These are phyloP conservation scores for Phytophthora tubulina DNA, from an alignment of 352 stramenopile species.

Conservation along the genomic window DNA sequence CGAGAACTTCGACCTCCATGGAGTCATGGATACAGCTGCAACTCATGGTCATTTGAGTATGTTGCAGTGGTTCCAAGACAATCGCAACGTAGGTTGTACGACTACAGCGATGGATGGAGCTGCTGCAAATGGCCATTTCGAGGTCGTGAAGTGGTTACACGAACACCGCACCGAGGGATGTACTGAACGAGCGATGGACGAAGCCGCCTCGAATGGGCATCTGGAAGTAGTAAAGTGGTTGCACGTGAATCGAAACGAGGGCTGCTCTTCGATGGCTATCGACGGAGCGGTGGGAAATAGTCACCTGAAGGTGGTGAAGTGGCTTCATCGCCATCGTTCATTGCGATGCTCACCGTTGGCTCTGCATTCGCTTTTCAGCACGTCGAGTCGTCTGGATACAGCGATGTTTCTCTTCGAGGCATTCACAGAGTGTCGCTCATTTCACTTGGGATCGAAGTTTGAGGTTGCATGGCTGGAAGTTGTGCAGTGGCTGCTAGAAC, in stretches of 20 bases:
- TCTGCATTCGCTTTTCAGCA: constrained; percentile 9
- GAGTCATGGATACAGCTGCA: constrained; percentile 4
- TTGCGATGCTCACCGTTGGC: constrained; percentile 7
- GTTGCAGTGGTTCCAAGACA: constrained; percentile 6
- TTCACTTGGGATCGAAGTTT: constrained; percentile 1
- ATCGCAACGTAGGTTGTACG: constrained; percentile 3
- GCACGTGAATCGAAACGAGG: constrained; percentile 15
- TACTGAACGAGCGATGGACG: constrained; percentile 4
- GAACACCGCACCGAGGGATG: no score
- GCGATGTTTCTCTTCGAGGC: constrained; percentile 3
- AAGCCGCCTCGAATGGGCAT: constrained; percentile 2
- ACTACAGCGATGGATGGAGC: background rate
- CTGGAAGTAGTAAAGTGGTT: constrained; percentile 16
- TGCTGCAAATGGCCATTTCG: no score
- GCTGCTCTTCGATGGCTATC: constrained; percentile 8
- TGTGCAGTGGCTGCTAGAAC: constrained; percentile 5
- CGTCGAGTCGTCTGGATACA: background rate
- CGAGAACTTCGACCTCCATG: constrained; percentile 1
- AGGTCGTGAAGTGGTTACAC: no score
- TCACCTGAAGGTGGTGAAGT: background rate
- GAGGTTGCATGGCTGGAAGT: constrained; percentile 7
- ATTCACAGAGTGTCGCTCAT: constrained; percentile 9
- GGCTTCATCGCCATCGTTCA: constrained; percentile 4
- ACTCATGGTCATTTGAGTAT: background rate
- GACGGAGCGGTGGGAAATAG: constrained; percentile 6